Evolutionary conservation across 495 filamentous ascomycete genomes (phyloP), one percentile per base, ranked within the genome.

Genomic region (Neurospora discreta): DNA sequence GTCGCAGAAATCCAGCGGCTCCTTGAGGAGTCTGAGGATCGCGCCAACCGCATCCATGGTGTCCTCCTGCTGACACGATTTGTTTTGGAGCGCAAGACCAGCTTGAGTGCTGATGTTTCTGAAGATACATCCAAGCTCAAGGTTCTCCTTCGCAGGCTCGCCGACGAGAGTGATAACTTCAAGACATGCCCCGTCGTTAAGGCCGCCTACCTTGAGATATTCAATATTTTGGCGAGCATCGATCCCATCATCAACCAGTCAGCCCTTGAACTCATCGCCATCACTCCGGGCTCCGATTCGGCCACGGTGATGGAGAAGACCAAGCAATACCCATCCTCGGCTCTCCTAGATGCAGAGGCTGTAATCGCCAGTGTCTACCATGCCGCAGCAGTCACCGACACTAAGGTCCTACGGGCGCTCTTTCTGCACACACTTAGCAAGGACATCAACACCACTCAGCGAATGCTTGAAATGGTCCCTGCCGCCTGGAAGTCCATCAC

Each of bases 21-120:
- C 11, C 70, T 94, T 8, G 72, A 76, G 4, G 39, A 69, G 8
- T 58, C 58, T 39, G 42, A 65, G 13, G 71, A 68, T 4, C 72
- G 80, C 1, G 76, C 75, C 1, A 75, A 80, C 4, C 78, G 76
- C 0, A 75, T 92, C 1, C 95, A 98, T 70, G 91, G 91, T 1
- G 80, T 84, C 33, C 80, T 93, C n/a, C 79, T 91, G 42, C 85
- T 88, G 0, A 76, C 87, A 0, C 86, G 85, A 41, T 85, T 83
- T 44, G 75, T 88, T 13, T 72, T 87, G 7, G 85, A 89, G 71
- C 81, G 87, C 69, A 82, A 84, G 36, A 68, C 75, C 0, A 80
- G 82, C 30, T 74, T 83, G 44, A 80, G 80, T 60, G 75, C 75
- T 1, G 78, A 81, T 68, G 71, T 71, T 16, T 39, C 13, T 41